A percentile compares a stretch with the other conserved stretches of the same genome.
Conservation (phyloP, 1,284 basidiomycete genomes). For the Rhodotorula sp. region DNA sequence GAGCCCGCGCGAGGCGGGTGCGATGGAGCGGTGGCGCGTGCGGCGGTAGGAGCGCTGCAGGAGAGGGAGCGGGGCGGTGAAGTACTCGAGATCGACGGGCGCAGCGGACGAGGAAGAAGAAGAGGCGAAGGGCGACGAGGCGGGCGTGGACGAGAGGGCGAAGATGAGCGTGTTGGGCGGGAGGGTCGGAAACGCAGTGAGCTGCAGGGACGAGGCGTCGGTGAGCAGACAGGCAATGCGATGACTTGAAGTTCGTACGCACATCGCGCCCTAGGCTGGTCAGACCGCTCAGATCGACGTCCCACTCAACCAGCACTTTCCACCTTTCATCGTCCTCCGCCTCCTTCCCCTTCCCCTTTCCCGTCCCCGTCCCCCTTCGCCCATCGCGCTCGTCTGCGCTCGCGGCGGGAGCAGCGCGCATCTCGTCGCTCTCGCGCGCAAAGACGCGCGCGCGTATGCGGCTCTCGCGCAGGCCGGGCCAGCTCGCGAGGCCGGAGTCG, state of each 20-base stretch:
- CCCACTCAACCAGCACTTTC: conserved; percentile 69
- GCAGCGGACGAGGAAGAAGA: neutral
- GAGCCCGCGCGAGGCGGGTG: neutral
- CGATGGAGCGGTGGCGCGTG: neutral
- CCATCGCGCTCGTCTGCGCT: neutral
- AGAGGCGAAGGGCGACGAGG: neutral
- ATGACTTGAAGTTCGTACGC: conserved; percentile 46
- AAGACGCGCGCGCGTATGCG: conserved; percentile 37
- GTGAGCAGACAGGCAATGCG: too few relatives aligned
- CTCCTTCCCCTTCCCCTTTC: conserved; percentile 38
- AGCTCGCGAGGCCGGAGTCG: neutral
- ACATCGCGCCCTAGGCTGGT: conserved; percentile 66
- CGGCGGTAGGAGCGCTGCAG: conserved; percentile 59
- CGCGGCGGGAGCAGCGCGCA: conserved; percentile 16
- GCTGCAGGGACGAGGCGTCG: conserved; percentile 48
- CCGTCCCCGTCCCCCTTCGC: conserved; percentile 45
- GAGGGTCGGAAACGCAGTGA: conserved; percentile 57
- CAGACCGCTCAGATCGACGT: conserved; percentile 64
- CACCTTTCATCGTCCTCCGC: conserved; percentile 55
- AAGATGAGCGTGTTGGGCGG: conserved; percentile 73
- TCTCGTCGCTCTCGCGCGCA: neutral
- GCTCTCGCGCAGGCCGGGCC: conserved; percentile 20
- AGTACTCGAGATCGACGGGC: conserved; percentile 51
- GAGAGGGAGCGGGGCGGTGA: conserved; percentile 63
- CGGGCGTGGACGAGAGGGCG: conserved; percentile 52